Evolutionary conservation across 176 grass and related monocot species (phyloP), one percentile per base, ranked within the genome.

Genomic region (Phyllostachys edulis): DNA sequence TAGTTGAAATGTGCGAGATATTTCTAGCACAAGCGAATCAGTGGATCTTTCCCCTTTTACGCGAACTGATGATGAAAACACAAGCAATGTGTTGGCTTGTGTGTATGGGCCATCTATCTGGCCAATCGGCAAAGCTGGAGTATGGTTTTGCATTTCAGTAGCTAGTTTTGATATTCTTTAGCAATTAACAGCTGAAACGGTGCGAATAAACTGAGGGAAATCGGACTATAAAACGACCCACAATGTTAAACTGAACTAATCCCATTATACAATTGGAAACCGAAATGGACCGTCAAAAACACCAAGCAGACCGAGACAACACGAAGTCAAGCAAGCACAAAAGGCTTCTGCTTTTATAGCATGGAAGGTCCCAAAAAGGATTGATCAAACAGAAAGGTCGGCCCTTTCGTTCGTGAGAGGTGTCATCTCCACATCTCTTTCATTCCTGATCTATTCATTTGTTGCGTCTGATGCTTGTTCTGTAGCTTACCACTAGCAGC

Each of bases 401-500:
- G 42, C 0, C 44, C 5, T 16, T 24, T 64, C 34, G 47, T 40
- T 27, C 7, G 78, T 59, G 79, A 39, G 50, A 21, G 64, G 9
- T 2, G 64, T 57, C 46, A 20, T 39, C 79, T 41, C 49, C 64
- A 9, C 47, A 18, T 40, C 12, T 41, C 37, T 18, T 16, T 62
- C 23, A 27, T 9, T 13, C 59, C 23, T 27, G 23, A 62, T 13
- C 59, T 14, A 62, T 40, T 20, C 27, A 3, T 10, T 20, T 7
- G 32, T 23, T 41, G 40, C 14, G 8, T 23, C 13, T 17, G 52
- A 21, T 34, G 80, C 52, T 70, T 56, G 67, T 70, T 71, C 61
- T 16, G 37, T 12, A 32, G 54, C 67, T 45, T 60, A 71, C 80
- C 80, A 46, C 80, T 46, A 61, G 23, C 51, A 34, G 76, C 60